Base-by-base conservation (phyloP, 2,329 filamentous ascomycete genomes). In the Cordyceps cateniannulata region DNA sequence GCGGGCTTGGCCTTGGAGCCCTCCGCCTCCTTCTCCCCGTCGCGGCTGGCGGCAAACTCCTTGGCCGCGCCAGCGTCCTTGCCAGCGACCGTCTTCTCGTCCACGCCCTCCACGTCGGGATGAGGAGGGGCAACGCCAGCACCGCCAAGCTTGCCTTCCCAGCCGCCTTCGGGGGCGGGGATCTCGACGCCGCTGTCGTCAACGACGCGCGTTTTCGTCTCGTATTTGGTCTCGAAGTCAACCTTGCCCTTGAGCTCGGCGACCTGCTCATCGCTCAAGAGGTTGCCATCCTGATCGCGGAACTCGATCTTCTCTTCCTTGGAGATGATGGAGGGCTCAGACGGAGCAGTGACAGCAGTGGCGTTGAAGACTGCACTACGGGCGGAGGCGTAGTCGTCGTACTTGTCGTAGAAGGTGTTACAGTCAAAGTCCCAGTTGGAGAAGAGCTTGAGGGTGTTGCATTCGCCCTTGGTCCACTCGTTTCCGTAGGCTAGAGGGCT, bases 391-490 rank as follows among this genome's bases (percentile, higher is more conserved):
- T 62, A 62, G 62, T 69, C 66, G 55, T 66, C 65, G 65, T 70
- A 66, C 42, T 57, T 86, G 66, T 87, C 87, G 68, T 88, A 81
- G 79, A 99, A 99, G 63, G 85, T 93, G 75, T 96, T 96, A 83
- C 95, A 99, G 75, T 99, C 95, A 84, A 93, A 99, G 73, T 99
- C 95, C 95, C 95, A 99, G 1, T 86, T 88, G 62, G 83, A 79
- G 71, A 98, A 87, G 14, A 99, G 79, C 80, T 98, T 98, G 63
- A 95, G 88, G 61, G 85, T 86, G 67, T 85, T 87, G 81, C 95
- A 99, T 70, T 95, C 88, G 62, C 82, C 78, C 79, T 91, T 90
- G 56, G 93, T 99, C 95, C 95, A 99, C 56, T 86, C 80, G 72
- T 96, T 97, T 63, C 95, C 95, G 70, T 99, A 99, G 12, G 90